Base-by-base conservation (phyloP, 2,329 filamentous ascomycete species). In the Colletotrichum sp. region DNA sequence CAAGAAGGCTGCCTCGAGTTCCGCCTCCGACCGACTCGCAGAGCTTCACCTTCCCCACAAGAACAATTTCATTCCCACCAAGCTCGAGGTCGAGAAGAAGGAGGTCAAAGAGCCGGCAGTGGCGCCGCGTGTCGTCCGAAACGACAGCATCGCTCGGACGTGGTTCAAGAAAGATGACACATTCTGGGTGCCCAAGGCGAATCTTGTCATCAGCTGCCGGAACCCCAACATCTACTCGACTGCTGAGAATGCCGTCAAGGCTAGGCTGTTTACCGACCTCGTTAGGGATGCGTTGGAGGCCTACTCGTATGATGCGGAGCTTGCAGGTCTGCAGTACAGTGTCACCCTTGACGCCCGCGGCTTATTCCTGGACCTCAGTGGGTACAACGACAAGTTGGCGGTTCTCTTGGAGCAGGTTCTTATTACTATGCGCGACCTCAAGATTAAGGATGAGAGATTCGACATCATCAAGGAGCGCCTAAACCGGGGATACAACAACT, bases 111-210 rank as follows among this genome's bases (percentile, higher is more conserved):
- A 95, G 79, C 94, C 96, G 2, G 88, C 93, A 0, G 90, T 94
- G 71, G 89, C 92, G 1, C 97, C 97, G 0, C 94, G 93, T 77
- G 89, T 99, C 29, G 93, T 99, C 77, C 93, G 96, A 79, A 96
- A 98, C 80, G 96, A 98, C 79, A 89, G 93, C 8, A 87, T 92
- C 39, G 93, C 95, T 1, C 93, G 96, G 34, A 94, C 95, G 4
- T 99, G 97, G 97, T 98, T 93, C 89, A 99, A 99, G 88, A 99
- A 99, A 86, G 97, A 99, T 81, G 97, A 99, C 80, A 96, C 93
- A 1, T 99, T 99, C 85, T 99, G 96, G 96, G 97, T 99, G 12
- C 97, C 97, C 11, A 98, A 98, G 84, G 97, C 95, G 5, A 97
- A 96, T 75, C 88, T 99, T 22, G 91, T 96, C 78, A 92, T 98